A percentile compares a stretch with the other conserved stretches of the same genome.
phyloP scores from a whole-genome alignment of 345 rosid species.

The Orychophragmus violaceus region DNA sequence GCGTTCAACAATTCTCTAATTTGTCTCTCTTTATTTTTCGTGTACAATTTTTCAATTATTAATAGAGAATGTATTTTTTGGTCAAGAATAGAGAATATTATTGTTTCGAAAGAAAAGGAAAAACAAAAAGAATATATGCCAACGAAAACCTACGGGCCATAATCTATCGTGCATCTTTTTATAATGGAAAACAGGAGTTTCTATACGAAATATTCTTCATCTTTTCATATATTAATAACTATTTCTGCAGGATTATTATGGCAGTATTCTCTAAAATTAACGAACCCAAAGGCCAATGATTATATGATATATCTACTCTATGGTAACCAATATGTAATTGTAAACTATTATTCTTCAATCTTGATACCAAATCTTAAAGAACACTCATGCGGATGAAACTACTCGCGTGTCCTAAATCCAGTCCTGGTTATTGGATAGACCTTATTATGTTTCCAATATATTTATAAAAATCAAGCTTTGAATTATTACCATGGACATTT shows the following conservation, averaged over 20 bases:
- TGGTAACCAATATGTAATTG: neutral
- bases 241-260: neutral
- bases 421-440: neutral
- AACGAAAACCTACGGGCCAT: constrained; percentile 29
- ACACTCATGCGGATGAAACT: neutral
- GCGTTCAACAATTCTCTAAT: neutral
- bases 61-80: no score
- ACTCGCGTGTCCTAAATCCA: neutral
- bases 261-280: neutral
- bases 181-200: neutral
- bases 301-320: neutral
- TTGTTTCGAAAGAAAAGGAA: neutral
- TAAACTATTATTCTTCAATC: neutral
- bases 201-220: neutral
- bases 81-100: constrained; percentile 4
- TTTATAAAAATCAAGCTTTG: neutral
- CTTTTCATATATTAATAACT: neutral
- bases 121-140: neutral
- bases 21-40: neutral
- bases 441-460: neutral
- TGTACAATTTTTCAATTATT: neutral
- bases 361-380: neutral
- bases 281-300: neutral
- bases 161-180: constrained; percentile 18
- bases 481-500: neutral